Percentiles rank a stretch among this genome's conserved stretches.
These are phyloP conservation scores for Aspergillus sp. DNA, from an alignment of 2,329 filamentous ascomycete genomes.

Conservation along the genomic window DNA sequence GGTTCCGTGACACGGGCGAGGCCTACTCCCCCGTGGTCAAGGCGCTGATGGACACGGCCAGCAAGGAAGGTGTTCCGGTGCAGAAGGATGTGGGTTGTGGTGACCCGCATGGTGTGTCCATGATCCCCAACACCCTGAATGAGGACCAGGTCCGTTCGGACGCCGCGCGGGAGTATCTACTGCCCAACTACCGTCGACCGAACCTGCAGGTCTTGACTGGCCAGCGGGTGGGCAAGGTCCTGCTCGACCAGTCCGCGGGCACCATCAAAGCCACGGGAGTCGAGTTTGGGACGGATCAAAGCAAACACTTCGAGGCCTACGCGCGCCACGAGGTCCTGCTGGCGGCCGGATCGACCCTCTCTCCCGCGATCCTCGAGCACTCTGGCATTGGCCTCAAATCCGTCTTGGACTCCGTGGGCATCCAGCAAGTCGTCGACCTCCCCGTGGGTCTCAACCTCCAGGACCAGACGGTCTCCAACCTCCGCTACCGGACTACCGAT, in stretches of 20 bases:
- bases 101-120: conserved; percentile 22
- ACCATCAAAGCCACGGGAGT: conserved; percentile 14
- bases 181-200: conserved; percentile 15
- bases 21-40: conserved; percentile 16
- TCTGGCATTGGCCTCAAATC: conserved; percentile 21
- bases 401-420: conserved; percentile 9
- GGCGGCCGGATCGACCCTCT: conserved; percentile 20
- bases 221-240: conserved; percentile 18
- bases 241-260: conserved; percentile 8
- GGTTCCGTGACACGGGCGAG: conserved; percentile 15
- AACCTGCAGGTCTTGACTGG: conserved; percentile 19
- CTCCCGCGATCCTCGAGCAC: conserved; percentile 19
- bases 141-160: conserved; percentile 19
- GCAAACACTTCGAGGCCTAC: conserved; percentile 13
- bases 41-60: conserved; percentile 16
- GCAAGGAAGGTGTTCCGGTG: conserved; percentile 7
- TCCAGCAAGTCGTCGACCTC: conserved; percentile 16
- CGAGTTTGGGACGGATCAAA: conserved; percentile 18
- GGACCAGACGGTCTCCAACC: conserved; percentile 21
- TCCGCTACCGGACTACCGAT: conserved; percentile 7
- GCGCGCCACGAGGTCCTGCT: conserved; percentile 21
- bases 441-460: conserved; percentile 25
- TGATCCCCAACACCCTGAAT: conserved; percentile 20
- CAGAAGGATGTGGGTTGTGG: conserved; percentile 18
- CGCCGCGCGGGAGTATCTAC: conserved; percentile 20